These are phyloP conservation scores for Daedaleopsis sinensis DNA, from an alignment of 768 basidiomycete genomes.

Conservation along the genomic window DNA sequence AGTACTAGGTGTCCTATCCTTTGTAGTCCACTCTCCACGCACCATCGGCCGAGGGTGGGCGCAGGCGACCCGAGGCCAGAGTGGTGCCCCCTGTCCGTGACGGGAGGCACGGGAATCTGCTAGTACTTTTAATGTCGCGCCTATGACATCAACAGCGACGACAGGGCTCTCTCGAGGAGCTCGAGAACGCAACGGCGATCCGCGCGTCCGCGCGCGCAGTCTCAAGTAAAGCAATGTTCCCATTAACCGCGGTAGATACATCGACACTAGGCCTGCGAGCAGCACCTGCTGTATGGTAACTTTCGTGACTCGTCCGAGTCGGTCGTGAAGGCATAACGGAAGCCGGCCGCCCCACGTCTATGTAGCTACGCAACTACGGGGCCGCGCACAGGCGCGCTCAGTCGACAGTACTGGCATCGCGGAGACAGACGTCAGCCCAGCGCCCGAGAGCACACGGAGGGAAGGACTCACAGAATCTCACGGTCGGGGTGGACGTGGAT, in stretches of 20 bases:
- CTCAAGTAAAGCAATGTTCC: neutral
- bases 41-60: no score
- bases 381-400: neutral
- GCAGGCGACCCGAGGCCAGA: no score
- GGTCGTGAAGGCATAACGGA: neutral
- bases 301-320: neutral
- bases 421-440: neutral
- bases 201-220: neutral
- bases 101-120: no score
- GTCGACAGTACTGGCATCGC: conserved; percentile 13
- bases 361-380: neutral
- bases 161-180: no score
- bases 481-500: conserved; percentile 68
- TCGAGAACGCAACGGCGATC: no score
- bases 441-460: neutral
- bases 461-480: conserved; percentile 48
- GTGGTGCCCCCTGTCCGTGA: no score
- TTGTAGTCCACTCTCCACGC: no score
- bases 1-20: no score
- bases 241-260: conserved; percentile 3
- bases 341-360: neutral
- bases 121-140: no score
- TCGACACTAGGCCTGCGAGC: neutral
- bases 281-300: neutral
- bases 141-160: no score